phyloP scores from a whole-genome alignment of 192 early-diverging fungal genomes.

The Allomyces arbusculus region DNA sequence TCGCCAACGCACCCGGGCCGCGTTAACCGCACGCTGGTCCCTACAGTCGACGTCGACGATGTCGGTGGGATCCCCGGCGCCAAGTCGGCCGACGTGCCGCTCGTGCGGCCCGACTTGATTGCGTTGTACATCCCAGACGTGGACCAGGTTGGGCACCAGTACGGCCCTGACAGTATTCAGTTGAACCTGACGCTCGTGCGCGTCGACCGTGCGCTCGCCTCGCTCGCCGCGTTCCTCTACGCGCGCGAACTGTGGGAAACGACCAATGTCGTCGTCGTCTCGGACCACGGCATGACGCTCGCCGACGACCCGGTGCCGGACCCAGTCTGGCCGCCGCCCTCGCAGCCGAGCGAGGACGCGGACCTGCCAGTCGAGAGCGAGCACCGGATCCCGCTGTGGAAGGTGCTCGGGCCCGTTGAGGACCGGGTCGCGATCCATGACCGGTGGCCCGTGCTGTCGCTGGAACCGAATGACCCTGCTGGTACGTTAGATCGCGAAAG shows the following conservation, averaged over 20 bases:
- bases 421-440: neutral
- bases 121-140: neutral
- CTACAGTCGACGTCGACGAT: conserved; percentile 1
- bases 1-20: neutral
- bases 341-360: no score
- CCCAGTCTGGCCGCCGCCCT: no score
- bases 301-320: no score
- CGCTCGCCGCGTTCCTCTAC: neutral
- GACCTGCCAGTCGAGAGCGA: no score
- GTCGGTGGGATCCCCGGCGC: neutral
- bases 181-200: neutral
- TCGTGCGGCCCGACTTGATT: neutral
- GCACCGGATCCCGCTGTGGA: neutral
- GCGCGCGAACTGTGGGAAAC: neutral
- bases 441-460: neutral
- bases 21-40: neutral
- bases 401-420: neutral
- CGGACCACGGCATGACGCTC: conserved; percentile 6
- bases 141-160: neutral
- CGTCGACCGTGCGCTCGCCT: conserved; percentile 3
- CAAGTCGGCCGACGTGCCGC: conserved; percentile 2
- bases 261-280: conserved; percentile 4
- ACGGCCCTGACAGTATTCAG: neutral
- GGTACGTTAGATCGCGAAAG: neutral
- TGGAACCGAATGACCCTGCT: neutral